A percentile compares a stretch with the other conserved stretches of the same genome.
Evolutionary conservation across 768 basidiomycete genomes (phyloP).

Genomic region (Mrakia frigida): DNA sequence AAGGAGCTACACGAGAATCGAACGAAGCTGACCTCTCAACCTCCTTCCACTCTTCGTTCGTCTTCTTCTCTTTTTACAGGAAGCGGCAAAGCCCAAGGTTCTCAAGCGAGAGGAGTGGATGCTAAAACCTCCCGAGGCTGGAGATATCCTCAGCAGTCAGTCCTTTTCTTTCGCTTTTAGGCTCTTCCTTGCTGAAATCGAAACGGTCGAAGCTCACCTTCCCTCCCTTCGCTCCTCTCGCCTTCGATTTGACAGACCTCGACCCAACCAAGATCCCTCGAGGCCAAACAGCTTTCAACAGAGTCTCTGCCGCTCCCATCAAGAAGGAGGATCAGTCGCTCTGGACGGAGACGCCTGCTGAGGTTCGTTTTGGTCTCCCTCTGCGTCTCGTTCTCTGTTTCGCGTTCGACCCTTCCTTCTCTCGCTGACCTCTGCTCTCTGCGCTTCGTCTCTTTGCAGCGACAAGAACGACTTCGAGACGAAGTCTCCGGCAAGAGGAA

Average conservation of each 20-base stretch:
- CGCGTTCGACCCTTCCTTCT: neutral
- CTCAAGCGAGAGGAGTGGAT: conserved; percentile 93
- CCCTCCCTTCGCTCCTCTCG: conserved; percentile 1
- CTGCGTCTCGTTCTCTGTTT: neutral
- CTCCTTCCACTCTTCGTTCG: neutral
- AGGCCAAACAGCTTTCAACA: conserved; percentile 30
- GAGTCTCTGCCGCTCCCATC: conserved; percentile 45
- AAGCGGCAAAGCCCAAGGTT: conserved; percentile 70
- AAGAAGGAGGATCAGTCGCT: conserved; percentile 56
- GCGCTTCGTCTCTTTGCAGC: conserved; percentile 35
- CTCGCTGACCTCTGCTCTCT: neutral
- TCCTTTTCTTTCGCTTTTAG: neutral
- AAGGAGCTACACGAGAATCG: neutral
- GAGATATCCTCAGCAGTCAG: conserved; percentile 69
- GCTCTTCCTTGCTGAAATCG: neutral
- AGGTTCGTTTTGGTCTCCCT: conserved; percentile 42
- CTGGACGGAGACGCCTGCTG: conserved; percentile 97
- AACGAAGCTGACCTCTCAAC: neutral
- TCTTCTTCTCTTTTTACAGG: conserved; percentile 46
- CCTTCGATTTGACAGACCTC: conserved; percentile 53
- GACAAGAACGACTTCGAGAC: conserved; percentile 84
- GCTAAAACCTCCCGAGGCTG: conserved; percentile 82
- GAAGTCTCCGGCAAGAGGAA: conserved; percentile 85
- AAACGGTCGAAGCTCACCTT: neutral
- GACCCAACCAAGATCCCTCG: conserved; percentile 73